Base-by-base conservation (phyloP, 192 early-diverging fungal genomes). In the Coemansia aciculifera region DNA sequence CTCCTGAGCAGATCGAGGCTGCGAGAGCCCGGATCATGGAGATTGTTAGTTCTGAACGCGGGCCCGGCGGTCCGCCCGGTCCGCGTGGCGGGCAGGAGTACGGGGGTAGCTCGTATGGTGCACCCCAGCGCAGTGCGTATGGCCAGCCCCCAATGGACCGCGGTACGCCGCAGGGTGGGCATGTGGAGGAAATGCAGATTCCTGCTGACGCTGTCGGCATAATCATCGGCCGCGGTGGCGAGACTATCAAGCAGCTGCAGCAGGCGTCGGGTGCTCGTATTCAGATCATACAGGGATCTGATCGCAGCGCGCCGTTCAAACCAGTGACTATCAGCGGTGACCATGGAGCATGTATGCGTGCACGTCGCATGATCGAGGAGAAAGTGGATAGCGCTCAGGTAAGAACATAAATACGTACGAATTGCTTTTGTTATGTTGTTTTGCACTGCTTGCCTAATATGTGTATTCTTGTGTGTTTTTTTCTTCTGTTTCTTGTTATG, bases 11-110 rank as follows among this genome's bases (percentile, higher is more conserved):
- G 36, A 79, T 94, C 49, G 84, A 92, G 52, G 62, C 69, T 4
- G 93, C 94, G 17, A 88, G 90, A 27, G 66, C 81, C 13, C 84
- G 90, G 37, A 93, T 96, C 75, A 85, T 89, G 69, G 92, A 92
- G 66, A 89, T 93, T 69, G 85, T 94, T 23, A 83, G 75, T 43
- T 43, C 56, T 1, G 78, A 81, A 7, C 42, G 59, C 10, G 51
- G 59, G 7, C 38, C n/a, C 0, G 56, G 56, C 34, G 56, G 56
- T 0, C 31, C 31, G 5, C 31, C 31, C 12, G 52, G 52, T 31
- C 27, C 27, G 10, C 27, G 52, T 56, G 52, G 29, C 6, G 56
- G 56, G 1, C 56, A 59, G 17, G 56, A 59, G 17, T 59, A 59
- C 3, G 32, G 31, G 31, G 43, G 69, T 42, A 37, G 32, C n/a